Percentiles rank a stretch among this genome's conserved stretches.
These are phyloP conservation scores for Forsythia viridissima DNA, from an alignment of 257 asterid species.

Conservation along the genomic window DNA sequence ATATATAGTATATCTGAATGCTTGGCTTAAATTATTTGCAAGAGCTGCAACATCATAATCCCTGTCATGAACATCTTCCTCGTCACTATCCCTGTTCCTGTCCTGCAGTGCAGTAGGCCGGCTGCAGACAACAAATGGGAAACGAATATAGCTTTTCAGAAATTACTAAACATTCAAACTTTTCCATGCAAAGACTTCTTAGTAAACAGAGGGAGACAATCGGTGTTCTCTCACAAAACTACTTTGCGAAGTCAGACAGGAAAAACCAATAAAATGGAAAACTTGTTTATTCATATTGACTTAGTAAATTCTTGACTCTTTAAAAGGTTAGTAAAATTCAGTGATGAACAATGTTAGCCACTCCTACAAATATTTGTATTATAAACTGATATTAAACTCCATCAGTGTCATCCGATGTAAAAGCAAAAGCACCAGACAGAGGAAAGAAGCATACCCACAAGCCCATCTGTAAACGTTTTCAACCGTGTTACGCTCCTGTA, in stretches of 20 bases:
- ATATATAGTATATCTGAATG: conserved; percentile 81
- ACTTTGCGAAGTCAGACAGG: background rate
- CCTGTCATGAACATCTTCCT: conserved; percentile 83
- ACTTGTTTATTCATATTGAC: background rate
- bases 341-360: conserved; percentile 4
- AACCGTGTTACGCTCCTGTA: conserved; percentile 71
- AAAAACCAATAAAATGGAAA: background rate
- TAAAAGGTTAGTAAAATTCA: background rate
- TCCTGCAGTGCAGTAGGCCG: conserved; percentile 92
- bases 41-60: conserved; percentile 94
- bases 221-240: background rate
- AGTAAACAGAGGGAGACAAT: background rate
- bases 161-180: conserved; percentile 6
- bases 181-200: conserved; percentile 1
- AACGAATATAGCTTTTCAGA: conserved; percentile 15
- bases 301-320: background rate
- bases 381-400: background rate
- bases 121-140: conserved; percentile 44
- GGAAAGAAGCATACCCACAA: conserved; percentile 64
- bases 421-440: background rate
- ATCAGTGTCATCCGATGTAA: conserved; percentile 9
- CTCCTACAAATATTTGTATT: background rate
- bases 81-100: conserved; percentile 86
- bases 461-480: conserved; percentile 89
- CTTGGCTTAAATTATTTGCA: conserved; percentile 89